Evolutionary conservation across 768 basidiomycete genomes (phyloP).

Genomic region (Hygrocybe coccinea): DNA sequence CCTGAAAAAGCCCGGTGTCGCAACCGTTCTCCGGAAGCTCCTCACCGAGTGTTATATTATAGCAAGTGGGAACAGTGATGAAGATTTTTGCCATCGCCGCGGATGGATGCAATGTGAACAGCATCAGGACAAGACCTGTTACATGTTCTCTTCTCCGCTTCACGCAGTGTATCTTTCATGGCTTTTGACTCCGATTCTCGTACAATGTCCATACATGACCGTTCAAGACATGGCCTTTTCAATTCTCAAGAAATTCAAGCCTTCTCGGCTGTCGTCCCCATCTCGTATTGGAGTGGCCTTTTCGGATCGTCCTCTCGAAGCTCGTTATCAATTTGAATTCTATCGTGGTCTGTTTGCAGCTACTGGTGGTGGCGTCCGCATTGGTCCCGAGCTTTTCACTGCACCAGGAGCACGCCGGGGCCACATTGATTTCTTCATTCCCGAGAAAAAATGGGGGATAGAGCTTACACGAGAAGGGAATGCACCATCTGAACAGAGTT

Average conservation of each 20-base stretch:
- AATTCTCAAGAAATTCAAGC: constrained; percentile 1
- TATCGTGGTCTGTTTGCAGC: constrained; percentile 9
- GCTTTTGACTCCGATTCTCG: neutral
- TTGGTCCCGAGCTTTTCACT: constrained; percentile 5
- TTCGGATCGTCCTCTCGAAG: constrained; percentile 8
- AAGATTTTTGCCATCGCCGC: constrained; percentile 4
- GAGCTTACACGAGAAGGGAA: constrained; percentile 11
- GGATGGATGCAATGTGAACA: constrained; percentile 5
- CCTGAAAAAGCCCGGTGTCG: neutral
- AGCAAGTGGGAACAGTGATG: neutral
- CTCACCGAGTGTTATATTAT: constrained; percentile 1
- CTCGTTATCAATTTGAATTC: constrained; percentile 13
- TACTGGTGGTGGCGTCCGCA: neutral
- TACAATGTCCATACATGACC: neutral
- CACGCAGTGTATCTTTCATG: neutral
- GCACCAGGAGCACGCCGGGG: constrained; percentile 1
- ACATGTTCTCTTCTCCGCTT: constrained; percentile 4
- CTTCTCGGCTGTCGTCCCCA: constrained; percentile 6
- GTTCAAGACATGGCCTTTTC: neutral
- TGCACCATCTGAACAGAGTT: too few relatives aligned
- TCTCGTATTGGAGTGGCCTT: neutral
- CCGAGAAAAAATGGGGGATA: constrained; percentile 14
- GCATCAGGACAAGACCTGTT: neutral
- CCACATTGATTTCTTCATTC: constrained; percentile 17
- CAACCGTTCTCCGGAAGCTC: constrained; percentile 1